Base-by-base conservation (phyloP, 2,329 filamentous ascomycete genomes). In the Orbilia quercus region DNA sequence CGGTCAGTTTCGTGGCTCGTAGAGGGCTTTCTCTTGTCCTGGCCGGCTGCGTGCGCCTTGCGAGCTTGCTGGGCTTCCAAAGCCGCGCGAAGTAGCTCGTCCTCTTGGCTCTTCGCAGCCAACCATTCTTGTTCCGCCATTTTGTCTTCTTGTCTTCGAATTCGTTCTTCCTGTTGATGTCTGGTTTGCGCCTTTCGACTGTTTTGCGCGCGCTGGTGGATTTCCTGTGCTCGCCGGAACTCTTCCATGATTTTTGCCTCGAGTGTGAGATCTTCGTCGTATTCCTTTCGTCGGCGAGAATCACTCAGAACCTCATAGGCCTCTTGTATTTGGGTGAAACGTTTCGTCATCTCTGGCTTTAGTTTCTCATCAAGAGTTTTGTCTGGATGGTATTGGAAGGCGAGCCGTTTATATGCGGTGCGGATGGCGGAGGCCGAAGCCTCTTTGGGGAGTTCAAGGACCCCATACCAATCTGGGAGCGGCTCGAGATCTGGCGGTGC, bases 301-400 rank as follows among this genome's bases (percentile, higher is more conserved):
- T 97, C 89, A 78, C 88, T 91, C 73, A 99, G 86, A 28, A 95
- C 84, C 81, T 98, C 95, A 81, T 96, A 99, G 55, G 95, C 93
- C 78, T 93, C 88, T 80, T 97, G 93, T 34, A 98, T 91, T 80
- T 88, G 89, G 81, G 97, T 92, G 79, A 98, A 99, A 81, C 96
- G 89, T 77, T 92, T 89, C 77, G 91, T 88, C 80, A 93, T 96
- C 77, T 87, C 83, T 70, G 88, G 87, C 81, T 95, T 96, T 78
- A 90, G 83, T 14, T 87, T 84, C 59, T 89, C 88, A 78, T 96
- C 88, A 76, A 92, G 89, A 75, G 96, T 87, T 82, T 96, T 96
- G 84, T 97, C 93, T 34, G 93, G 93, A 77, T 97, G 93, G 79
- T 90, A 93, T 80, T 91, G 92, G 77, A 96, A 86, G 36, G 91